Evolutionary conservation across 2,329 filamentous ascomycete species (phyloP).

Genomic region (Aspergillus uvarum): DNA sequence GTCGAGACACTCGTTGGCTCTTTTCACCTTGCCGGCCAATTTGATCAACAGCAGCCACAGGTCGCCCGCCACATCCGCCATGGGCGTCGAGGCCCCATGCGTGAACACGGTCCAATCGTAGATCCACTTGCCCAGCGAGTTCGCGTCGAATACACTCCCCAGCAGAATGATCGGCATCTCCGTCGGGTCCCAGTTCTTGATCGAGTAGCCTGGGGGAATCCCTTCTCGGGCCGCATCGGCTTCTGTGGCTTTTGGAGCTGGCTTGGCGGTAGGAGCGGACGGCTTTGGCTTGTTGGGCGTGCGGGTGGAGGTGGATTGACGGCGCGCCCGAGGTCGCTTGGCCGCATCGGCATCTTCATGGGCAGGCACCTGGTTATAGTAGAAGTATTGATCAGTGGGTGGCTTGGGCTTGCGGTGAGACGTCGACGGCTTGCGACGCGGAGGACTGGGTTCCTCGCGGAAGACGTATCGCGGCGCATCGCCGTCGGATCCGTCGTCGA

Average conservation of each 20-base stretch:
- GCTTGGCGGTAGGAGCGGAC: slow-evolving; percentile 31
- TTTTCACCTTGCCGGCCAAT: slow-evolving; percentile 89
- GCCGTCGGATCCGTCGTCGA: slow-evolving; percentile 54
- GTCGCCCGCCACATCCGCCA: slow-evolving; percentile 89
- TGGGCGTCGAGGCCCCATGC: slow-evolving; percentile 76
- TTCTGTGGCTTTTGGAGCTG: slow-evolving; percentile 57
- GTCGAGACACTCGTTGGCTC: slow-evolving; percentile 73
- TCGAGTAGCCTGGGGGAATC: slow-evolving; percentile 86
- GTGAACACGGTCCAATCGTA: slow-evolving; percentile 98
- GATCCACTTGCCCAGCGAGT: slow-evolving; percentile 98
- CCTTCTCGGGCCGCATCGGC: slow-evolving; percentile 63
- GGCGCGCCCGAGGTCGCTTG: slow-evolving; percentile 52
- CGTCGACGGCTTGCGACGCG: slow-evolving; percentile 29
- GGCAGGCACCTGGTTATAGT: slow-evolving; percentile 55
- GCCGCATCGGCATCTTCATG: slow-evolving; percentile 55
- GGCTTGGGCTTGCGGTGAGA: slow-evolving; percentile 44
- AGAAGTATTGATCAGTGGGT: slow-evolving; percentile 53
- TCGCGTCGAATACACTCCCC: slow-evolving; percentile 94
- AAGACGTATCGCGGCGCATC: slow-evolving; percentile 47
- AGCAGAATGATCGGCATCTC: slow-evolving; percentile 93
- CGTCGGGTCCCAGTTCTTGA: slow-evolving; percentile 97
- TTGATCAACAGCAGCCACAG: slow-evolving; percentile 95
- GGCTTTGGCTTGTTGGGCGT: slow-evolving; percentile 46
- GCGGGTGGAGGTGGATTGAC: slow-evolving; percentile 54
- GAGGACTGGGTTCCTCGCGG: slow-evolving; percentile 42